Evolutionary conservation across 169 alveolate genomes (phyloP).

Genomic region (Plasmodium gonderi): DNA sequence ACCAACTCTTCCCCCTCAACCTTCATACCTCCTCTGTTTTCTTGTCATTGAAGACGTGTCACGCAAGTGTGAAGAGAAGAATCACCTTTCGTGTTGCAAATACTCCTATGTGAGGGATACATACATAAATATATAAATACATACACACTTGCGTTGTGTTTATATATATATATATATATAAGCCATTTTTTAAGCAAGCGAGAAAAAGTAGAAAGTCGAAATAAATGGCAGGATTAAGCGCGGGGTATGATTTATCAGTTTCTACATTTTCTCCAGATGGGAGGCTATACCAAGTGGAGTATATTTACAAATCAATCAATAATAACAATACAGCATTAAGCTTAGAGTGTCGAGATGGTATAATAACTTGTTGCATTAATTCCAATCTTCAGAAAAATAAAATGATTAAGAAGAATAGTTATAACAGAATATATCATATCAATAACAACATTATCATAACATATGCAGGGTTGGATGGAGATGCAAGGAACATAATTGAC

Average conservation of each 20-base stretch:
- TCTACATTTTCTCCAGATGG: conserved; percentile 98
- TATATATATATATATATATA: no score
- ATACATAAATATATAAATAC: no score
- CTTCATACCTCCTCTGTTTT: no score
- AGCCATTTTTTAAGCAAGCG: background rate
- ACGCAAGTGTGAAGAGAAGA: no score
- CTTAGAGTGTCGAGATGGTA: conserved; percentile 93
- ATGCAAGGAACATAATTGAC: conserved; percentile 91
- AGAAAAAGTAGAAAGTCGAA: no score
- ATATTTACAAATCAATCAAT: conserved; percentile 95
- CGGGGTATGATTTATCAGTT: conserved; percentile 95
- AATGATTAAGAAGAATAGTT: conserved; percentile 77
- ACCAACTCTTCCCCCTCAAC: no score
- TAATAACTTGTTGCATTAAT: conserved; percentile 84
- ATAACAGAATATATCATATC: conserved; percentile 91
- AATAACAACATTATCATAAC: conserved; percentile 88
- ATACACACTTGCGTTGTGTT: no score
- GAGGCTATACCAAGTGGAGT: conserved; percentile 95
- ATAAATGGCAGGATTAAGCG: conserved; percentile 90
- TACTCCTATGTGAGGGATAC: no score
- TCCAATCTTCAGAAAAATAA: conserved; percentile 57
- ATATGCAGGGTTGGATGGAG: conserved; percentile 94
- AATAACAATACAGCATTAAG: conserved; percentile 93
- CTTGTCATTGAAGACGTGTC: no score
- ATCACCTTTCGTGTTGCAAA: no score